Base-by-base conservation (phyloP, 495 filamentous ascomycete species). In the Lasiosphaeriaceae sp. region DNA sequence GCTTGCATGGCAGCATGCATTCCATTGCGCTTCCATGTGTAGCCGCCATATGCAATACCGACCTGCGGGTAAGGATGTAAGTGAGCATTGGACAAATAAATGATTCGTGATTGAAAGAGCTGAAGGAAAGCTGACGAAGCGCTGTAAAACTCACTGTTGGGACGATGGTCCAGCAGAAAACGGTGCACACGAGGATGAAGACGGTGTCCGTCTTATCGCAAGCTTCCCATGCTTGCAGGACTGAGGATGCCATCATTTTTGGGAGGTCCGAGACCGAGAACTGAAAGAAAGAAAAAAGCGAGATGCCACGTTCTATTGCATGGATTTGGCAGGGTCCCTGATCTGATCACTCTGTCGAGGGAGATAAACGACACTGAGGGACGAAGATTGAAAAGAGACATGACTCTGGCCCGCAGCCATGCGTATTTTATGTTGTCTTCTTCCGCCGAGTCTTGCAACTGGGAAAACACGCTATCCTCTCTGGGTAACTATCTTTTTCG, bases 161-260 rank as follows among this genome's bases (percentile, higher is more conserved):
- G 3, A 67, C 65, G 26, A 67, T 67, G 16, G 65, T 57, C 65
- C 62, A 67, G 52, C 62, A 67, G 24, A 67, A 55, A 23, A 67
- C 65, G 23, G 65, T 65, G 57, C 65, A 67, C 17, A 67, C 57
- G 14, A 67, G 47, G 51, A 67, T 54, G 51, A 67, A 67, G 59
- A 67, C 62, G 9, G 65, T 67, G 47, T 67, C 65, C 17, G 34
- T 63, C 57, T 65, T 67, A 39, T 65, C 62, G 51, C 65, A 67
- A 14, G 47, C 61, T 17, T 63, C 56, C 65, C 65, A 67, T 19
- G 59, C 65, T 17, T 50, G 23, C 21, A 67, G 50, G 19, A 65
- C 59, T 21, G 65, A 24, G 12, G 62, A 61, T 22, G 57, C 56
- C 61, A 57, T 55, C 41, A n/a, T 54, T 21, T 56, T 52, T 11